Conservation (phyloP, 75 land plant species). For the Pinus albicaulis region DNA sequence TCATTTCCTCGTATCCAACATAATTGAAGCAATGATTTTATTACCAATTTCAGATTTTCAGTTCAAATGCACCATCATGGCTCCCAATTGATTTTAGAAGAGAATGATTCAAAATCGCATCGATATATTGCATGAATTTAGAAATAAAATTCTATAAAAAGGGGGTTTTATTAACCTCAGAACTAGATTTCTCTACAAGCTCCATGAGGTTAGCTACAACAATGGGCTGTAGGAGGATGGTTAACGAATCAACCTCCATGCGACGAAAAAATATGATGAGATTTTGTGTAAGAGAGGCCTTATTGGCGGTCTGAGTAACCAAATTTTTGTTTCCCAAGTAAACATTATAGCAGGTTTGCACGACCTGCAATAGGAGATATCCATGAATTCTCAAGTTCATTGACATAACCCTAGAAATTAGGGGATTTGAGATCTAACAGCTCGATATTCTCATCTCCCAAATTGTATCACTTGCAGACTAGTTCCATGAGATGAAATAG, state of each 20-base stretch:
- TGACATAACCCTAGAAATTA: conserved; percentile 92
- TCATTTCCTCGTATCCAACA: too few relatives aligned
- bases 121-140: conserved; percentile 96
- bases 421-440: conserved; percentile 80
- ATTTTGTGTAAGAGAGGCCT: too few relatives aligned
- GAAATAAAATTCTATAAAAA: too few relatives aligned
- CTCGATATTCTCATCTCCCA: conserved; percentile 78
- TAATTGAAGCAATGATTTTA: too few relatives aligned
- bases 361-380: conserved; percentile 73
- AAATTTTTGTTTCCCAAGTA: conserved; percentile 68
- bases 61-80: conserved; percentile 97
- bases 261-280: conserved; percentile 95
- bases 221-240: conserved; percentile 86
- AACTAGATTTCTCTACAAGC: conserved; percentile 48
- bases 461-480: conserved; percentile 76
- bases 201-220: too few relatives aligned
- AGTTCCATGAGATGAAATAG: too few relatives aligned
- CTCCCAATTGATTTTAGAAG: conserved; percentile 39
- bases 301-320: conserved; percentile 97
- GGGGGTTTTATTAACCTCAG: conserved; percentile 55
- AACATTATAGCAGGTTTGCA: too few relatives aligned
- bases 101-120: too few relatives aligned
- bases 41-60: too few relatives aligned
- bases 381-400: conserved; percentile 79
- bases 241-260: conserved; percentile 99